A percentile compares a stretch with the other conserved stretches of the same genome.
Evolutionary conservation across 129 eudicot species (phyloP).

Genomic region (Escallonia rubra): DNA sequence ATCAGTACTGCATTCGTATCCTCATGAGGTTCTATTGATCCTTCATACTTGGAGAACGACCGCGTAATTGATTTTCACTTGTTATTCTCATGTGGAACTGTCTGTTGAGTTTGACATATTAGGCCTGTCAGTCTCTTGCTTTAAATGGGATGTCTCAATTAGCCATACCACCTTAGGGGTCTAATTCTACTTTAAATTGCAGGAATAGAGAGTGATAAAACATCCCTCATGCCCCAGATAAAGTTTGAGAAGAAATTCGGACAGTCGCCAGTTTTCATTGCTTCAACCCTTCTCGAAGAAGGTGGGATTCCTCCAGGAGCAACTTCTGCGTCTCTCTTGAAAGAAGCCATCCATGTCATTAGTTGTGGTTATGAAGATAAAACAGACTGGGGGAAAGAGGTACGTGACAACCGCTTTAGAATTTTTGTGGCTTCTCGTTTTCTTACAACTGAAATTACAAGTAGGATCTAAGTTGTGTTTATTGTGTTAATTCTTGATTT

Average conservation of each 20-base stretch:
- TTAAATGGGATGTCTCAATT: no score
- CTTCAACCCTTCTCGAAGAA: constrained; percentile 81
- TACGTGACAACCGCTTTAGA: background rate
- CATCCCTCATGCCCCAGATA: constrained; percentile 86
- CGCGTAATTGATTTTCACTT: no score
- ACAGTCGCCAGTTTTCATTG: constrained; percentile 83
- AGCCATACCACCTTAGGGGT: background rate
- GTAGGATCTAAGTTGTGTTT: no score
- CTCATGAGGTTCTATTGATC: no score
- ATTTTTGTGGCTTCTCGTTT: no score
- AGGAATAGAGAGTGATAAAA: constrained; percentile 84
- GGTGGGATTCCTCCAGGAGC: constrained; percentile 82
- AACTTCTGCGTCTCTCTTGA: constrained; percentile 68
- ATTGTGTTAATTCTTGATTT: no score
- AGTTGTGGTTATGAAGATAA: constrained; percentile 95
- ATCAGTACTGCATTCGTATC: no score
- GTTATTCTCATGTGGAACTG: no score
- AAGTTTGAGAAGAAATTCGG: constrained; percentile 91
- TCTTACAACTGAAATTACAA: no score
- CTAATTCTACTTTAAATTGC: constrained; percentile 6
- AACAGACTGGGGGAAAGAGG: constrained; percentile 98
- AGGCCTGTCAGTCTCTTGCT: no score
- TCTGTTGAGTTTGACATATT: no score
- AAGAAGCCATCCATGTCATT: constrained; percentile 93
- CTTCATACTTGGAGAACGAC: no score